A percentile compares a stretch with the other conserved stretches of the same genome.
These are phyloP conservation scores for Pezicula neosporulosa DNA, from an alignment of 2,329 filamentous ascomycete genomes.

Conservation along the genomic window DNA sequence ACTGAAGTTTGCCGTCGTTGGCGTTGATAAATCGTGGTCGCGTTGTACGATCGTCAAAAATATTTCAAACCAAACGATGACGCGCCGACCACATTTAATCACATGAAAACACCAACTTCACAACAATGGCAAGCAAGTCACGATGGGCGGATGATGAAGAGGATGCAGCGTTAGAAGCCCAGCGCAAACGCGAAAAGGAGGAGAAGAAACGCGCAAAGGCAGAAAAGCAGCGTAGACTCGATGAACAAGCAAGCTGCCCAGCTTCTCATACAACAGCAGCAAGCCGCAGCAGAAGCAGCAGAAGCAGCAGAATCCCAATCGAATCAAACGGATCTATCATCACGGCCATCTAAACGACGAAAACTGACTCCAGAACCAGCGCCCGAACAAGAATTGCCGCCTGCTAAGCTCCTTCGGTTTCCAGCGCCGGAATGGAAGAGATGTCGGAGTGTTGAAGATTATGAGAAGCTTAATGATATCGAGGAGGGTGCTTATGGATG, in stretches of 20 bases:
- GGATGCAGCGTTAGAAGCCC: constrained; percentile 70
- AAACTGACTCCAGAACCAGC: constrained; percentile 37
- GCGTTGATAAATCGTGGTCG: not conserved
- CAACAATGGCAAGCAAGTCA: constrained; percentile 42
- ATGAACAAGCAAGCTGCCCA: constrained; percentile 38
- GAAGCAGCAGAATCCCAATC: constrained; percentile 28
- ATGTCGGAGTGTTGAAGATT: constrained; percentile 79
- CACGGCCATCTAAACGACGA: constrained; percentile 60
- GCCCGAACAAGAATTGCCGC: constrained; percentile 29
- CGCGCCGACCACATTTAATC: constrained; percentile 5
- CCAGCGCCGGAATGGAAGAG: constrained; percentile 63
- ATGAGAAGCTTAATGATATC: constrained; percentile 91
- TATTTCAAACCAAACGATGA: constrained; percentile 5
- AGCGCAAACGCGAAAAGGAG: constrained; percentile 78
- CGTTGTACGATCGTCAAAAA: constrained; percentile 7
- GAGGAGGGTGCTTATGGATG: constrained; percentile 96
- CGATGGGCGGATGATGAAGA: constrained; percentile 87
- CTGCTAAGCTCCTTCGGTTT: constrained; percentile 67
- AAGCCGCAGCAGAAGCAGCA: constrained; percentile 33
- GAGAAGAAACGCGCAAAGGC: constrained; percentile 82
- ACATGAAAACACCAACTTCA: no score
- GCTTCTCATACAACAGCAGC: constrained; percentile 26
- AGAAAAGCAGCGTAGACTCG: constrained; percentile 70
- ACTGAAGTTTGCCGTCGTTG: not conserved
- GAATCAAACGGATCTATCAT: constrained; percentile 32